Base-by-base conservation (phyloP, 768 basidiomycete genomes). In the Phlegmacium glaucopus region DNA sequence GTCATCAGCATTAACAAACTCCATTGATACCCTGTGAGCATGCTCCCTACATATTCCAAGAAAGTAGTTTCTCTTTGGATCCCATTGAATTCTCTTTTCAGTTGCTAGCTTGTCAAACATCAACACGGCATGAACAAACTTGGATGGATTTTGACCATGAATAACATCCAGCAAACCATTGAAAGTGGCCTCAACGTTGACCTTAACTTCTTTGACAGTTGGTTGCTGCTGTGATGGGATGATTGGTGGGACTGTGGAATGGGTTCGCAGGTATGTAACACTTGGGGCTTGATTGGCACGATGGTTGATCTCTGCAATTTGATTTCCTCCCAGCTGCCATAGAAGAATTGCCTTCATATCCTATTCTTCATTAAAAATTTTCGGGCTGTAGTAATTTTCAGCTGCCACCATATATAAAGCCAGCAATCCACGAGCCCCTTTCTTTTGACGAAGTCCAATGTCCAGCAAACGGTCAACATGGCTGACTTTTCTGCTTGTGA, bases 41-140 rank as follows among this genome's bases (percentile, higher is more conserved):
- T 62, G 62, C 45, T 57, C 44, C 4, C 59, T 47, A 37, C 62
- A 66, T 0, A 62, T 27, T 2, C 63, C 61, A 1, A 61, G 25
- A 29, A 65, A 58, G 3, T 48, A 26, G 32, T 64, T 62, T 1
- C 60, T 56, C 17, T 36, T 48, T 10, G 22, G 17, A 43, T 64
- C 53, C 52, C 48, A 65, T 0, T 58, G 44, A 9, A 57, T 41
- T 13, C 60, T 38, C 22, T 57, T 55, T 41, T 67, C 57, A 0
- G 39, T 40, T 2, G 58, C 57, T 12, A 66, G 4, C 53, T 66
- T 60, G 49, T 66, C 60, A 17, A 61, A 50, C 58, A 64, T 64
- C 38, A 61, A 4, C 6, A 67, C 49, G 6, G 38, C 35, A 41
- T 66, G 63, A 1, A 53, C 25, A 2, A 44, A 26, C 29, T 41